Percentiles rank a stretch among this genome's conserved stretches.
phyloP scores from a whole-genome alignment of 345 rosid species.

The Bruguiera sexangula region DNA sequence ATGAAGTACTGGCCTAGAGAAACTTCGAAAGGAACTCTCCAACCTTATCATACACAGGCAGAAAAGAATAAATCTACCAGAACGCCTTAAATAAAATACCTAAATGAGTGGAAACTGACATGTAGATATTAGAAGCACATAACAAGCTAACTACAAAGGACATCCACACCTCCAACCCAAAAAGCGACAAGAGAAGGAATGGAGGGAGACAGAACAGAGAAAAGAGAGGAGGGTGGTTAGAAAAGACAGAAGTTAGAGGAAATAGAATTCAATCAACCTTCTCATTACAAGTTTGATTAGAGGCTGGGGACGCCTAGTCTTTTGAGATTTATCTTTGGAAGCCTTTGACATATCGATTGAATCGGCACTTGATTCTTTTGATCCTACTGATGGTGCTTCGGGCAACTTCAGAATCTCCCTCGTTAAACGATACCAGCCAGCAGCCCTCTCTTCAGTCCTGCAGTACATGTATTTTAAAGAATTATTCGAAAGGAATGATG shows the following conservation, averaged over 20 bases:
- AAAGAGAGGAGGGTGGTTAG: not conserved
- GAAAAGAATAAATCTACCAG: not conserved
- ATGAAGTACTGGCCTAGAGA: constrained; percentile 98
- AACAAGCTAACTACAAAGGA: not conserved
- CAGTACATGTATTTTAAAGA: constrained; percentile 12
- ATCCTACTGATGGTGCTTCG: constrained; percentile 75
- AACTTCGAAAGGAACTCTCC: constrained; percentile 98
- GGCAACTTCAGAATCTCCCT: constrained; percentile 96
- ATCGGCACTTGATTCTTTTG: constrained; percentile 44
- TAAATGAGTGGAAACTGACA: not conserved
- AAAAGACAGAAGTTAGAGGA: not conserved
- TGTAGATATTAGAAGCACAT: not conserved
- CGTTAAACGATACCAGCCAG: constrained; percentile 96
- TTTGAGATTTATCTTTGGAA: constrained; percentile 74
- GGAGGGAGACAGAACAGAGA: not conserved
- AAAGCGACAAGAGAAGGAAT: not conserved
- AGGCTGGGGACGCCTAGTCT: constrained; percentile 92
- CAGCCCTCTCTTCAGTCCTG: constrained; percentile 95
- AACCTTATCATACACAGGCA: constrained; percentile 43
- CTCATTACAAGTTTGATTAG: constrained; percentile 97
- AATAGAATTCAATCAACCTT: constrained; percentile 51
- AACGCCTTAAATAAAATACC: not conserved
- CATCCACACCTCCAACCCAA: not conserved
- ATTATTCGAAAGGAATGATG: not conserved
- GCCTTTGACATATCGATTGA: constrained; percentile 43